These are phyloP conservation scores for Stephanodiscus minutulus DNA, from an alignment of 108 stramenopile genomes.

Conservation along the genomic window DNA sequence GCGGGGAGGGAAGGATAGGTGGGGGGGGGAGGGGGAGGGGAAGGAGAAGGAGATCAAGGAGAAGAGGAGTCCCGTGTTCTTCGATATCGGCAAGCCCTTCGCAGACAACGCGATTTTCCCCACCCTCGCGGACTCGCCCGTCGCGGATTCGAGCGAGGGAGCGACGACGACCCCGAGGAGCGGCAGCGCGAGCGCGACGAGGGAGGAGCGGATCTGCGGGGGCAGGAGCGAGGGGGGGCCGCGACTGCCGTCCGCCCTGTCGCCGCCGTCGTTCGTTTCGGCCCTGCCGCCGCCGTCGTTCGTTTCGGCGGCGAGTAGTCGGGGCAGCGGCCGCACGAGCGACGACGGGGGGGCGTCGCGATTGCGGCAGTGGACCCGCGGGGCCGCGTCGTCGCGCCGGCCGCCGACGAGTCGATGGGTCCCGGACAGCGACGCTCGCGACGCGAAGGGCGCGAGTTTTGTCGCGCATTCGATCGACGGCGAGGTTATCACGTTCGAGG, in stretches of 20 bases:
- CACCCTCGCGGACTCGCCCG: background rate
- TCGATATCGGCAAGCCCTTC: conserved; percentile 13
- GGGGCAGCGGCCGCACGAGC: background rate
- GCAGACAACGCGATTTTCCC: conserved; percentile 1
- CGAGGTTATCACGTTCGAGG: background rate
- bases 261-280: background rate
- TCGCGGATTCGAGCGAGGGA: conserved; percentile 9
- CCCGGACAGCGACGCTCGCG: no score
- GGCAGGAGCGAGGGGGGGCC: background rate
- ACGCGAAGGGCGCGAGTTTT: background rate
- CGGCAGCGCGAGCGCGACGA: background rate
- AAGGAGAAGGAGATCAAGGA: background rate
- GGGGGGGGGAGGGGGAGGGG: background rate
- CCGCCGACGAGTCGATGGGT: background rate
- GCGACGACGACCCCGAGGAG: background rate
- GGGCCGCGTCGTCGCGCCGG: background rate
- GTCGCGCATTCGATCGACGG: conserved; percentile 11
- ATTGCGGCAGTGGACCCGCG: background rate
- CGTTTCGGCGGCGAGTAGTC: background rate
- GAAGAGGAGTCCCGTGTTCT: background rate
- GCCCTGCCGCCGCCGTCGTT: background rate
- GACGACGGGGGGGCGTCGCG: background rate
- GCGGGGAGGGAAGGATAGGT: no score
- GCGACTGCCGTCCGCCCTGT: background rate
- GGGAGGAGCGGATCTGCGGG: background rate